phyloP scores from a whole-genome alignment of 2,329 filamentous ascomycete genomes.

The Elsinoe ampelina region DNA sequence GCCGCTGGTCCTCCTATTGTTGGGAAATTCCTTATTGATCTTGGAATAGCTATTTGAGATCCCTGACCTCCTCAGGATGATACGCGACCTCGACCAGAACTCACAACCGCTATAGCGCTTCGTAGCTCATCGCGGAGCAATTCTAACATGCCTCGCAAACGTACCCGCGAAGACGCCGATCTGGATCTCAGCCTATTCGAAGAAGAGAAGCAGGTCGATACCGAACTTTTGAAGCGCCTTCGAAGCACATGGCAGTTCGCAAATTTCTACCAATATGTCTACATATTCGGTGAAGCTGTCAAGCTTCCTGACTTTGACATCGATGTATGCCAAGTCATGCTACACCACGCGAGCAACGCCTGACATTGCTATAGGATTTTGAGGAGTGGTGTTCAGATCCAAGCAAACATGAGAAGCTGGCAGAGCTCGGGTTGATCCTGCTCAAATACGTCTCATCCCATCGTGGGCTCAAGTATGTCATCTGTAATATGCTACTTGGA shows the following conservation, averaged over 20 bases:
- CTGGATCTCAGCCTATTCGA: constrained; percentile 26
- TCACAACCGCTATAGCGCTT: neutral
- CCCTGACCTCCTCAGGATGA: neutral
- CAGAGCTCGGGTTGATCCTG: constrained; percentile 74
- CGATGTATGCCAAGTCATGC: constrained; percentile 52
- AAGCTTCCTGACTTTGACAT: constrained; percentile 89
- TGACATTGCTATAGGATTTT: constrained; percentile 56
- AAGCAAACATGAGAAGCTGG: constrained; percentile 58
- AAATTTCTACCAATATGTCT: constrained; percentile 86
- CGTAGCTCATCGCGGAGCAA: constrained; percentile 3
- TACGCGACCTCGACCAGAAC: neutral
- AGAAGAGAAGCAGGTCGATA: constrained; percentile 15
- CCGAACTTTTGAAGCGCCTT: constrained; percentile 54
- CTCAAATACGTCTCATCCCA: constrained; percentile 93
- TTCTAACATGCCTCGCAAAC: constrained; percentile 47
- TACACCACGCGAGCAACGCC: constrained; percentile 15
- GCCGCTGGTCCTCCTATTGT: neutral
- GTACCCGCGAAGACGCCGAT: constrained; percentile 45
- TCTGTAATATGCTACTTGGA: neutral
- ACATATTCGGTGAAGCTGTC: constrained; percentile 76
- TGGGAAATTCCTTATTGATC: neutral
- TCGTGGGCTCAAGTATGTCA: constrained; percentile 74
- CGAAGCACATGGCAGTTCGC: constrained; percentile 95
- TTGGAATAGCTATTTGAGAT: neutral
- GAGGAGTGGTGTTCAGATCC: constrained; percentile 82